Evolutionary conservation across 2,329 filamentous ascomycete genomes (phyloP).

Genomic region (Didymella segeticola): DNA sequence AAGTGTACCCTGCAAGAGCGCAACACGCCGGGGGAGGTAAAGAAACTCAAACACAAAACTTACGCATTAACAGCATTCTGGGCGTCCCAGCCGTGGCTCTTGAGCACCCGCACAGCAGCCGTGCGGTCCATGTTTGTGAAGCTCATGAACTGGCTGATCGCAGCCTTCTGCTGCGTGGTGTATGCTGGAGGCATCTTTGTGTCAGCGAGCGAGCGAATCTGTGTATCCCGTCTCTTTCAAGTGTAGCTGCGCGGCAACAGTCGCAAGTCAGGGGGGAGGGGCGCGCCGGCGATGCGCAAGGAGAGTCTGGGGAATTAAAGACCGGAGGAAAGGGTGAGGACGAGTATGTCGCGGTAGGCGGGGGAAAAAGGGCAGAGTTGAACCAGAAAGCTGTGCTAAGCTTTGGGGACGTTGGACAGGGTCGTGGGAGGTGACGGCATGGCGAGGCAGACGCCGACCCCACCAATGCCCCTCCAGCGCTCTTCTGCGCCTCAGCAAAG

Average conservation of each 20-base stretch:
- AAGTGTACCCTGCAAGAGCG: neutral
- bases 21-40: neutral
- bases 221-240: slow-evolving; percentile 3
- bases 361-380: neutral
- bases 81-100: slow-evolving; percentile 55
- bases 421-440: slow-evolving; percentile 28
- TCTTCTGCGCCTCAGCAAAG: neutral
- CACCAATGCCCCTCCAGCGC: slow-evolving; percentile 23
- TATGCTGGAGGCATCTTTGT: slow-evolving; percentile 56
- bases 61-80: slow-evolving; percentile 56
- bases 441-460: slow-evolving; percentile 28
- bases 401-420: slow-evolving; percentile 3
- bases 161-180: slow-evolving; percentile 54
- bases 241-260: slow-evolving; percentile 1
- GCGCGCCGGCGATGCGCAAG: neutral
- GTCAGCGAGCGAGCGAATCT: slow-evolving; percentile 30
- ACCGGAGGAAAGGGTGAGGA: neutral
- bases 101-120: slow-evolving; percentile 54
- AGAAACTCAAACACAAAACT: slow-evolving; percentile 36
- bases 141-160: slow-evolving; percentile 53
- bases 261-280: neutral
- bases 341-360: neutral
- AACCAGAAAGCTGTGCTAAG: slow-evolving; percentile 8
- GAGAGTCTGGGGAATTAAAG: neutral
- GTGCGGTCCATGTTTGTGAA: slow-evolving; percentile 55